These are phyloP conservation scores for Bolboschoenus planiculmis DNA, from an alignment of 176 grass and related monocot species.

Conservation along the genomic window DNA sequence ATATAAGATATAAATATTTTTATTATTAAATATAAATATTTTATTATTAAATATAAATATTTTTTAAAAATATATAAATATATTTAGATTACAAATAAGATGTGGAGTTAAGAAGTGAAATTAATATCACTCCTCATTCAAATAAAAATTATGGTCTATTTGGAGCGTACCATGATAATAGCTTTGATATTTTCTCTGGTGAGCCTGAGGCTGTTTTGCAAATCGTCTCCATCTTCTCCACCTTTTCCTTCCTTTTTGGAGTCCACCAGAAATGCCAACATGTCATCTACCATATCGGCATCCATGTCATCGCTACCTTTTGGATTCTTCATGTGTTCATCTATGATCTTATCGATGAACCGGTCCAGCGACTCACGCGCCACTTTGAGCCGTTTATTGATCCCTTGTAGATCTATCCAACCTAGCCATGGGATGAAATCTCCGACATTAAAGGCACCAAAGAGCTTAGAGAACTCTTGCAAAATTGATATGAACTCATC, in stretches of 20 bases:
- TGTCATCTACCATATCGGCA: conserved; percentile 92
- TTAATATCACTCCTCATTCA: no score
- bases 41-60: no score
- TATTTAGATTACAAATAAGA: no score
- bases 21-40: no score
- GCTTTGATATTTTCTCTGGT: conserved; percentile 85
- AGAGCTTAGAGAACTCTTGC: conserved; percentile 83
- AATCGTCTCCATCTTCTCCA: conserved; percentile 36
- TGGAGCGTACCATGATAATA: conserved; percentile 76
- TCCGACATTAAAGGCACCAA: conserved; percentile 67
- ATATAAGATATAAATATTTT: no score
- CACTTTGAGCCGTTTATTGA: conserved; percentile 46
- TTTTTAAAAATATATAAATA: no score
- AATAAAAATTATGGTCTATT: neutral
- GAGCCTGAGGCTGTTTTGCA: conserved; percentile 54
- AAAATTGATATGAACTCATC: conserved; percentile 77
- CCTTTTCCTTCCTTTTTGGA: neutral
- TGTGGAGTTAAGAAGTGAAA: neutral
- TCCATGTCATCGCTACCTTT: conserved; percentile 48
- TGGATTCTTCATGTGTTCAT: conserved; percentile 56
- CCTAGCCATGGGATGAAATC: conserved; percentile 81
- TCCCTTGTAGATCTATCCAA: conserved; percentile 60
- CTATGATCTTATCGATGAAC: conserved; percentile 92
- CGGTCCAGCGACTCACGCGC: conserved; percentile 49
- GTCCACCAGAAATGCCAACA: conserved; percentile 67